Evolutionary conservation across 768 basidiomycete species (phyloP).

Genomic region (Boletellus ananas): DNA sequence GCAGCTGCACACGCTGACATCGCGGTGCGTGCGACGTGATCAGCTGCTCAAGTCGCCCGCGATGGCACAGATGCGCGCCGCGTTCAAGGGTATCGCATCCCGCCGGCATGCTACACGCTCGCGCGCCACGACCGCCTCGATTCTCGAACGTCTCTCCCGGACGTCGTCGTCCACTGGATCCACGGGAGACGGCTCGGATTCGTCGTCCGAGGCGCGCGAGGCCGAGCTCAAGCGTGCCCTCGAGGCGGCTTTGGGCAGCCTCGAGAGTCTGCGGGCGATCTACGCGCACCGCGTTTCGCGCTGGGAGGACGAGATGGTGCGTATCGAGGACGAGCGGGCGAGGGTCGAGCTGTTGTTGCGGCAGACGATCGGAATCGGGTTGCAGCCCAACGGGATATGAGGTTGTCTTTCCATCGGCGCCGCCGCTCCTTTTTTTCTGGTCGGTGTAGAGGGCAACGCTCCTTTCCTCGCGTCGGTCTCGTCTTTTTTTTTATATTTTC

Average conservation of each 20-base stretch:
- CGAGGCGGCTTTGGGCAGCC: constrained; percentile 63
- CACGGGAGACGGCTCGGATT: constrained; percentile 55
- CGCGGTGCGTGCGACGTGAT: constrained; percentile 65
- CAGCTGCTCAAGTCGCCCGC: constrained; percentile 44
- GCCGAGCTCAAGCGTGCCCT: constrained; percentile 66
- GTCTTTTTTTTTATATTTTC: too few species aligned
- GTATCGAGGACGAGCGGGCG: constrained; percentile 64
- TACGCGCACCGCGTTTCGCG: constrained; percentile 67
- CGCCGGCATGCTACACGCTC: constrained; percentile 49
- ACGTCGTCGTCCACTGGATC: constrained; percentile 33
- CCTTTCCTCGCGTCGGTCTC: too few species aligned
- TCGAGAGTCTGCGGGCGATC: constrained; percentile 57
- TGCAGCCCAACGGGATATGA: constrained; percentile 22
- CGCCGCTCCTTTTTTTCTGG: too few species aligned
- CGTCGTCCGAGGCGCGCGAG: constrained; percentile 47
- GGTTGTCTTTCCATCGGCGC: too few species aligned
- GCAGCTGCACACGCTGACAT: constrained; percentile 60
- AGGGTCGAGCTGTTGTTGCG: constrained; percentile 59
- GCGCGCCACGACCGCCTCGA: constrained; percentile 40
- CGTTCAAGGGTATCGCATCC: constrained; percentile 57
- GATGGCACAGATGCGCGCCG: constrained; percentile 49
- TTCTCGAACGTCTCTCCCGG: constrained; percentile 41
- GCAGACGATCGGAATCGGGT: constrained; percentile 55
- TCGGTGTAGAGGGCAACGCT: too few species aligned
- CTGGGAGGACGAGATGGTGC: constrained; percentile 67